Base-by-base conservation (phyloP, 139 green algal species). In the Gonium pectorale region DNA sequence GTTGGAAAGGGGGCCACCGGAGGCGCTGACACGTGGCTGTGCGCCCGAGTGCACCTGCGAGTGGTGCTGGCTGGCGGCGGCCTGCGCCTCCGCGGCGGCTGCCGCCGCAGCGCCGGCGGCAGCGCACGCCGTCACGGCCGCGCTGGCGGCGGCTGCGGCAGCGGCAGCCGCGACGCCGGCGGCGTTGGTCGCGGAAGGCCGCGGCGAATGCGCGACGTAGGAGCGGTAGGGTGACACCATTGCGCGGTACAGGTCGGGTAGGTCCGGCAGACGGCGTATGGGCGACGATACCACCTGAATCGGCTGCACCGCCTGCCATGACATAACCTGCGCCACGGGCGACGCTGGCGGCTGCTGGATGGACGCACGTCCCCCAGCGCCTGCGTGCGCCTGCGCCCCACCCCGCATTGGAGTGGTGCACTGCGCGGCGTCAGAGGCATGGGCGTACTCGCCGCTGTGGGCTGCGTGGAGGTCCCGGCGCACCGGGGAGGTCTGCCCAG, bases 151-250 rank as follows among this genome's bases (percentile, higher is more conserved):
- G 0, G 75, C 75, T 15, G 59, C 75, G 0, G 75, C 75, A 11
- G 64, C 75, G 7, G 33, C 63, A 15, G 63, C 63, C 63, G 43
- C 60, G 15, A 59, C 75, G n/a, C 40, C 75, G 17, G 75, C 75
- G 73, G 38, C 72, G 31, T 38, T 56, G 7, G 29, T 69, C 27
- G 59, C 37, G 21, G 75, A 24, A 17, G 17, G 37, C 13, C 59
- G 41, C 59, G 59, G 75, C 74, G 56, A 54, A 26, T 67, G 56
- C 22, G 38, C 24, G 37, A 81, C 43, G 77, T 83, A 83, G 29
- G 75, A 64, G 13, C 62, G 63, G 63, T 83, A 83, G n/a, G 77
- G 77, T 41, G 77, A 83, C 3, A 83, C 77, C 77, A 83, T 83
- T 19, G 77, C 77, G 31, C 62, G 60, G 77, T 83, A 83, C 19